Evolutionary conservation across 2,329 filamentous ascomycete species (phyloP).

Genomic region (Fusarium sp.): DNA sequence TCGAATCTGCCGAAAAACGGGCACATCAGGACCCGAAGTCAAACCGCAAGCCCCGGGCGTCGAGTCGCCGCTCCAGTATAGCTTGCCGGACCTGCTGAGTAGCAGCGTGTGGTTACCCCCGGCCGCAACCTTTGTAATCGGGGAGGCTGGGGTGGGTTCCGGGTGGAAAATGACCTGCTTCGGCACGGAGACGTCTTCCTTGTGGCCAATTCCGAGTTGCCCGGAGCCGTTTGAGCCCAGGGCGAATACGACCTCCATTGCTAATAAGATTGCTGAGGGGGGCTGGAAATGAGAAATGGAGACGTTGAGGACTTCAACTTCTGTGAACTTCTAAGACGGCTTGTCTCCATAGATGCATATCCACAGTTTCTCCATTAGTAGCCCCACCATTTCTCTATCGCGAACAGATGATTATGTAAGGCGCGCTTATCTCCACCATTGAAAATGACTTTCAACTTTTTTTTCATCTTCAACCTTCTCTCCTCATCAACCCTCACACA

Average conservation of each 20-base stretch:
- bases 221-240: constrained; percentile 83
- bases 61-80: constrained; percentile 76
- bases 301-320: constrained; percentile 9
- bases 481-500: constrained; percentile 31
- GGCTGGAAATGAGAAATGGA: constrained; percentile 16
- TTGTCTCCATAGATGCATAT: constrained; percentile 41
- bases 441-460: constrained; percentile 41
- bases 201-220: constrained; percentile 78
- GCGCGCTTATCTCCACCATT: constrained; percentile 33
- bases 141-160: constrained; percentile 48
- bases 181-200: constrained; percentile 76
- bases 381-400: constrained; percentile 40
- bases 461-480: constrained; percentile 28
- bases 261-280: neutral
- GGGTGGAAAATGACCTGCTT: constrained; percentile 70
- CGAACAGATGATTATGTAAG: constrained; percentile 40
- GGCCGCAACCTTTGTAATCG: constrained; percentile 60
- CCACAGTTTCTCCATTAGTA: neutral
- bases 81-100: constrained; percentile 67
- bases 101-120: constrained; percentile 92
- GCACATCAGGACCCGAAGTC: constrained; percentile 43
- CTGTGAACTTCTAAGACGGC: constrained; percentile 20
- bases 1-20: constrained; percentile 56
- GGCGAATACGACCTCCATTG: constrained; percentile 70
- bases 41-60: constrained; percentile 67